Percentiles rank a stretch among this genome's conserved stretches.
These are phyloP conservation scores for Agaricus subrufescens DNA, from an alignment of 768 basidiomycete species.

Conservation along the genomic window DNA sequence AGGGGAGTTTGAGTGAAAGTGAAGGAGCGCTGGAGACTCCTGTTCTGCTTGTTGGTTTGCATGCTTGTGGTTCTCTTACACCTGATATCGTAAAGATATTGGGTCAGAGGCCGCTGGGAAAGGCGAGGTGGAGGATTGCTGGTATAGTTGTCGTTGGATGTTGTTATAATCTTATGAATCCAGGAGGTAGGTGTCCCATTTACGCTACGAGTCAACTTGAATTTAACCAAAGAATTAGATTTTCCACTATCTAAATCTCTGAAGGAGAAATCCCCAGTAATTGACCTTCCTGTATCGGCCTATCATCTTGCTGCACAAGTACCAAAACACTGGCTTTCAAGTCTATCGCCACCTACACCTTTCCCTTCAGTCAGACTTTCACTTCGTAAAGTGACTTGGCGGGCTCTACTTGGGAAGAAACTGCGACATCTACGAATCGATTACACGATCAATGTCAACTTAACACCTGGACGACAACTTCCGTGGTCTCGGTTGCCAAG, in stretches of 20 bases:
- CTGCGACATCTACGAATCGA: background rate
- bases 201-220: background rate
- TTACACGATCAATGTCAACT: background rate
- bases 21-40: constrained; percentile 24
- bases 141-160: constrained; percentile 67
- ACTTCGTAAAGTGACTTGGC: constrained; percentile 66
- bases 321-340: constrained; percentile 54
- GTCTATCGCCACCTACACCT: constrained; percentile 17
- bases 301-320: constrained; percentile 71
- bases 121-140: constrained; percentile 40
- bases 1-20: background rate
- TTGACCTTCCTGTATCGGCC: constrained; percentile 42
- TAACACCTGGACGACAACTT: constrained; percentile 5
- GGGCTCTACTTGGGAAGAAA: constrained; percentile 45
- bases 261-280: constrained; percentile 27
- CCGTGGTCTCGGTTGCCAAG: constrained; percentile 17
- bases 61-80: constrained; percentile 74
- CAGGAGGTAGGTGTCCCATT: constrained; percentile 34
- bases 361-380: constrained; percentile 40
- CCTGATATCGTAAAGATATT: constrained; percentile 60
- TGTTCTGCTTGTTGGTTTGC: constrained; percentile 63
- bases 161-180: constrained; percentile 69
- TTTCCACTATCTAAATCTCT: constrained; percentile 46
- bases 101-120: constrained; percentile 19
- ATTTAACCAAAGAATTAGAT: constrained; percentile 28